These are phyloP conservation scores for Paspalum notatum DNA, from an alignment of 176 grass and related monocot species.

Conservation along the genomic window DNA sequence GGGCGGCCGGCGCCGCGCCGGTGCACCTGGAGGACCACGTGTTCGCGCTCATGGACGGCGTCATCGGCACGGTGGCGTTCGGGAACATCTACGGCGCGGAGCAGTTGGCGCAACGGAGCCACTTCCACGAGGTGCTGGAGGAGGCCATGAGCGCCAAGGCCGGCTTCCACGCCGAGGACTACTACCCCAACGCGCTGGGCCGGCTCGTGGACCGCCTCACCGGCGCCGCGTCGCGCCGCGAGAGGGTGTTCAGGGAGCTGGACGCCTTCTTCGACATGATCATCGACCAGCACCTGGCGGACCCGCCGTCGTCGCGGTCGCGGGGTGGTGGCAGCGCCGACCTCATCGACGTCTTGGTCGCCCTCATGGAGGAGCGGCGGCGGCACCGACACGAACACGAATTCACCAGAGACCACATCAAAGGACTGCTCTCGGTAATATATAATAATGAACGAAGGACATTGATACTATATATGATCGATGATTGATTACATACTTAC, in stretches of 20 bases:
- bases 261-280: conserved; percentile 42
- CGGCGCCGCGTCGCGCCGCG: conserved; percentile 22
- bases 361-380: not conserved
- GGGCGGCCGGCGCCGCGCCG: fast-evolving
- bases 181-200: conserved; percentile 24
- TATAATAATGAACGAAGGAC: no score
- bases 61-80: conserved; percentile 46
- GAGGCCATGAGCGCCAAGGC: conserved; percentile 26
- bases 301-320: not conserved
- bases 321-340: not conserved
- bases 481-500: no score
- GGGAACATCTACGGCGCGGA: conserved; percentile 44
- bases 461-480: no score
- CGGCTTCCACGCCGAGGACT: conserved; percentile 46
- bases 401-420: conserved; percentile 47
- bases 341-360: conserved; percentile 40
- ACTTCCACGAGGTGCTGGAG: conserved; percentile 33
- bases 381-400: not conserved
- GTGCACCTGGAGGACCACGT: conserved; percentile 26
- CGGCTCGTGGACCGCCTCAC: conserved; percentile 15
- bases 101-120: conserved; percentile 14
- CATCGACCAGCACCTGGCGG: conserved; percentile 32
- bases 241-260: conserved; percentile 28
- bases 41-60: conserved; percentile 33
- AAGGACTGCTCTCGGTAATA: conserved; percentile 30